Percentiles rank a stretch among this genome's conserved stretches.
Evolutionary conservation across 441 rosid genomes (phyloP).

Genomic region (Pelargonium citronellum): DNA sequence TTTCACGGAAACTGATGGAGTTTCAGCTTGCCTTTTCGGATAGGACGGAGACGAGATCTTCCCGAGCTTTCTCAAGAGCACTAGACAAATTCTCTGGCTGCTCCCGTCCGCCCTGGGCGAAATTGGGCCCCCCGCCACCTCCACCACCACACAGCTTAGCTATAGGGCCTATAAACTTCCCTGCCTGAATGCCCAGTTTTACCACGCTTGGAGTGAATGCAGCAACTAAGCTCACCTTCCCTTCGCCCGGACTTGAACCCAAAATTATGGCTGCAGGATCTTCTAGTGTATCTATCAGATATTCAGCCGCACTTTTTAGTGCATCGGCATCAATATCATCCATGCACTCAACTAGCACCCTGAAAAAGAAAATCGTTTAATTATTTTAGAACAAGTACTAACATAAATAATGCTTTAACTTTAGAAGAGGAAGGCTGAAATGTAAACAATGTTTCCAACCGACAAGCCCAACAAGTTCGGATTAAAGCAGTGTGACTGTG

Average conservation of each 20-base stretch:
- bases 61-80: conserved; percentile 68
- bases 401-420: background rate
- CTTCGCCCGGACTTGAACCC: conserved; percentile 74
- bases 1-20: background rate
- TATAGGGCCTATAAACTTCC: conserved; percentile 73
- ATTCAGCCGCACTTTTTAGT: conserved; percentile 73
- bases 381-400: background rate
- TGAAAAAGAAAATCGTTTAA: conserved; percentile 22
- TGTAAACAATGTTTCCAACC: background rate
- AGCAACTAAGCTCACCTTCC: conserved; percentile 84
- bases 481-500: background rate
- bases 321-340: conserved; percentile 76
- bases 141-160: conserved; percentile 89
- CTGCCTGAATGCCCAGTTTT: conserved; percentile 70
- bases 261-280: conserved; percentile 72
- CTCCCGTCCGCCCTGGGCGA: conserved; percentile 93
- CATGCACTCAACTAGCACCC: conserved; percentile 83
- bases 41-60: conserved; percentile 47
- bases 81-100: conserved; percentile 59
- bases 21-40: conserved; percentile 46
- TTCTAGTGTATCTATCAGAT: conserved; percentile 49
- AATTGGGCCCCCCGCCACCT: conserved; percentile 86
- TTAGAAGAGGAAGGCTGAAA: background rate
- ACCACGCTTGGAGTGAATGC: conserved; percentile 72
- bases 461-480: background rate